Evolutionary conservation across 2,329 filamentous ascomycete species (phyloP).

Genomic region (Penicillium decumbens): DNA sequence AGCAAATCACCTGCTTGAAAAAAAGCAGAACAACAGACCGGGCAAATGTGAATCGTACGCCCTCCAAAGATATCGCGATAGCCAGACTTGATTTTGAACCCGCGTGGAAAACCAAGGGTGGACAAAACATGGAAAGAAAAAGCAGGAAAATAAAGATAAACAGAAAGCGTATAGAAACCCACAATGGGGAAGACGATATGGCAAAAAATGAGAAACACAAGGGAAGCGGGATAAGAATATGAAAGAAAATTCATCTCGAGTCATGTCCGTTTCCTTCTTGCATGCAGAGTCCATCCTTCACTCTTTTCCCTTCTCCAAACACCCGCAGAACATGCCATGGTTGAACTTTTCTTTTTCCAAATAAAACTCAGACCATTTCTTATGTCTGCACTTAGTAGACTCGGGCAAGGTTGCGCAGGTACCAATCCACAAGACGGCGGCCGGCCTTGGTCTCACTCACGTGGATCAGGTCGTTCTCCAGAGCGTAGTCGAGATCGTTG

Average conservation of each 20-base stretch:
- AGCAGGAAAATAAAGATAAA: constrained; percentile 9
- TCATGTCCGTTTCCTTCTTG: constrained; percentile 27
- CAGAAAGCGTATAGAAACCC: constrained; percentile 15
- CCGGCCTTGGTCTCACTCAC: constrained; percentile 98
- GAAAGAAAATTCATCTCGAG: constrained; percentile 28
- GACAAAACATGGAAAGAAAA: constrained; percentile 9
- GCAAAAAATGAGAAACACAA: constrained; percentile 17
- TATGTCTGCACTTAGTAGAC: constrained; percentile 63
- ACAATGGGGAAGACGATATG: constrained; percentile 13
- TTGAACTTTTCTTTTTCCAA: neutral
- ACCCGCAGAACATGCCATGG: constrained; percentile 6
- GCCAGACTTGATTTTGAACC: constrained; percentile 22
- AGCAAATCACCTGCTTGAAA: constrained; percentile 13
- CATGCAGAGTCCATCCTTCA: constrained; percentile 22
- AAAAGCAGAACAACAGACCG: constrained; percentile 19
- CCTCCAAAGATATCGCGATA: constrained; percentile 24
- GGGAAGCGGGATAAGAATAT: constrained; percentile 21
- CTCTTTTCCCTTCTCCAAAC: constrained; percentile 16
- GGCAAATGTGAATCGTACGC: constrained; percentile 25
- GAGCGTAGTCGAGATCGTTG: constrained; percentile 93
- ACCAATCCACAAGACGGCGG: constrained; percentile 96
- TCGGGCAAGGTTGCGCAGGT: constrained; percentile 90
- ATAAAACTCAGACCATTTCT: neutral
- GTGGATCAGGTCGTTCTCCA: constrained; percentile 96
- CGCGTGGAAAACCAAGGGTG: constrained; percentile 9